These are phyloP conservation scores for Ormosia semicastrata DNA, from an alignment of 306 rosid species.

Conservation along the genomic window DNA sequence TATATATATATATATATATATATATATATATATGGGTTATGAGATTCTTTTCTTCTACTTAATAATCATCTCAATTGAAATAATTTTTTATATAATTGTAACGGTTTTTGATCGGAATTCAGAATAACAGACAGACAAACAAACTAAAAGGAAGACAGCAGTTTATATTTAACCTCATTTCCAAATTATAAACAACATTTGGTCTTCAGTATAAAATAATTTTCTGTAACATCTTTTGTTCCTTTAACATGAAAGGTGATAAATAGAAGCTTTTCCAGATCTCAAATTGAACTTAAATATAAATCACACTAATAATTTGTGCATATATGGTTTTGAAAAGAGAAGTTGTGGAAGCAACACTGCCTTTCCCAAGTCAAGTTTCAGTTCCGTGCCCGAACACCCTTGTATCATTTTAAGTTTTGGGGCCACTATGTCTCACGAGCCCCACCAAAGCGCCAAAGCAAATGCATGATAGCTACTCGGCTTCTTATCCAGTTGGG, in stretches of 20 bases:
- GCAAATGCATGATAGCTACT: constrained; percentile 6
- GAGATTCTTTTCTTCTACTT: background rate
- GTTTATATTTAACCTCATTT: background rate
- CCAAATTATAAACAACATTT: background rate
- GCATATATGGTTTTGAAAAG: background rate
- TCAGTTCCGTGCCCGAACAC: constrained; percentile 1
- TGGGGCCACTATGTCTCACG: constrained; percentile 5
- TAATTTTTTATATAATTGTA: no score
- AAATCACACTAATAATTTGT: background rate
- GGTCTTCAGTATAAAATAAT: no score
- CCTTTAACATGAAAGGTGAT: background rate
- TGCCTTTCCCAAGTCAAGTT: background rate
- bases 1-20: no score
- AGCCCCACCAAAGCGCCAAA: constrained; percentile 34
- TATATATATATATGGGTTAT: no score
- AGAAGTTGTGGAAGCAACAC: background rate
- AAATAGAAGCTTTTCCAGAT: background rate
- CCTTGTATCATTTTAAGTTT: background rate
- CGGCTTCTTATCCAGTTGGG: constrained; percentile 26
- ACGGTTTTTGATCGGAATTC: no score
- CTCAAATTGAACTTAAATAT: background rate
- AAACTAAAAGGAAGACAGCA: background rate
- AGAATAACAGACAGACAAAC: background rate
- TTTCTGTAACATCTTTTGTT: background rate
- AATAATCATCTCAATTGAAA: background rate